A percentile compares a stretch with the other conserved stretches of the same genome.
Evolutionary conservation across 345 rosid species (phyloP).

Genomic region (Lenwebbia sp.): DNA sequence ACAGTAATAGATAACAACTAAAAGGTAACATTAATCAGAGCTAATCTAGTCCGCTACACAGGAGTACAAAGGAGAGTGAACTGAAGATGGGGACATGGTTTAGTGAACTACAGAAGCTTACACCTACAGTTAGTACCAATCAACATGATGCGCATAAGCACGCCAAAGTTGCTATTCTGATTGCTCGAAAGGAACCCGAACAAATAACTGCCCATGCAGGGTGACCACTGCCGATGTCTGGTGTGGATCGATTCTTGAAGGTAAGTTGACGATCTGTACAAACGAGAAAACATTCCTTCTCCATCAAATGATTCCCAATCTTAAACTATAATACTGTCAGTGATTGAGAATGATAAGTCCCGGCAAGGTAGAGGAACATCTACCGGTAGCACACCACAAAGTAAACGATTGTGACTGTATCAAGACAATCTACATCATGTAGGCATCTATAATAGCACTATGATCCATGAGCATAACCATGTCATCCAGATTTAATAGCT

Average conservation of each 20-base stretch:
- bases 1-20: background rate
- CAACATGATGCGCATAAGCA: background rate
- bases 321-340: background rate
- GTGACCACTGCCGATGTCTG: constrained; percentile 72
- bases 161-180: constrained; percentile 1
- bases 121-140: background rate
- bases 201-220: constrained; percentile 56
- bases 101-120: background rate
- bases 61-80: background rate
- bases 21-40: background rate
- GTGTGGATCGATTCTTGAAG: constrained; percentile 54
- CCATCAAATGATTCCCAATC: background rate
- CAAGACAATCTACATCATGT: background rate
- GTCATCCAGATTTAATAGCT: background rate
- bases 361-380: background rate
- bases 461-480: background rate
- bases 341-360: background rate
- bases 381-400: background rate
- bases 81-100: background rate
- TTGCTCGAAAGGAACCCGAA: constrained; percentile 57
- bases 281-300: background rate
- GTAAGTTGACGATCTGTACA: constrained; percentile 50
- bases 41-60: background rate
- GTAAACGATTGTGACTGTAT: background rate
- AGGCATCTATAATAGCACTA: background rate